Conservation (phyloP, 106 monocot species). For the Narthecium ossifragum region DNA sequence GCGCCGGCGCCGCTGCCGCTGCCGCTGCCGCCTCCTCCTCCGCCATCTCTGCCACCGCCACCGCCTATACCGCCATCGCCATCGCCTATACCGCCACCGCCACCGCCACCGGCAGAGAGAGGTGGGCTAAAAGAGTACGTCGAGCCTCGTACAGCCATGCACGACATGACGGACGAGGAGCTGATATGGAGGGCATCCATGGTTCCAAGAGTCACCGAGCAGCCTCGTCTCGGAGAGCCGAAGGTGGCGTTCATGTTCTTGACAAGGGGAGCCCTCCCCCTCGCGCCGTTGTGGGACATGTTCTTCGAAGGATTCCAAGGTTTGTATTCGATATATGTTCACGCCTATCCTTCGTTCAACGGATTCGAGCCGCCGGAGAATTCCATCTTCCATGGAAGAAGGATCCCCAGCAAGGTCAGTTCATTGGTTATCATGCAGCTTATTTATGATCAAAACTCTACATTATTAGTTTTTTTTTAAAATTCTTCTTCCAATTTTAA, state of each 20-base stretch:
- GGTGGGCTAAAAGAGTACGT: conserved; percentile 9
- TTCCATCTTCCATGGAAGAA: conserved; percentile 56
- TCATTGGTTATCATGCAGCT: too few species aligned
- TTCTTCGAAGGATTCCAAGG: conserved; percentile 71
- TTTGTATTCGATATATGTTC: conserved; percentile 68
- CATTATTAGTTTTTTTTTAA: too few species aligned
- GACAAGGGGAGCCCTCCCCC: conserved; percentile 39
- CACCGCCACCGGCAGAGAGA: not conserved
- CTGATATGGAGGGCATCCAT: conserved; percentile 55
- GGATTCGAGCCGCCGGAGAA: conserved; percentile 10
- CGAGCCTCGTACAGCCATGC: conserved; percentile 17
- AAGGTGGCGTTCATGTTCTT: conserved; percentile 94
- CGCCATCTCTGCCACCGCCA: not conserved
- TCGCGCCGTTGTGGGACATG: conserved; percentile 83
- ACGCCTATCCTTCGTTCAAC: conserved; percentile 44
- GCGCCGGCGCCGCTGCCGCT: too few species aligned
- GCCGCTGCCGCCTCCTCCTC: not conserved
- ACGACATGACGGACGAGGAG: conserved; percentile 60
- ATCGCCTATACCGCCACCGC: not conserved
- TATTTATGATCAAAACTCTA: too few species aligned
- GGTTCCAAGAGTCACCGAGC: conserved; percentile 23
- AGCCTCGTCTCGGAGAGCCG: conserved; percentile 19
- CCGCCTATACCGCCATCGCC: conserved; percentile 3
- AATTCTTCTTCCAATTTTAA: too few species aligned
- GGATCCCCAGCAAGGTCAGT: conserved; percentile 75